These are phyloP conservation scores for Setomelanomma holmii DNA, from an alignment of 2,329 filamentous ascomycete species.

Conservation along the genomic window DNA sequence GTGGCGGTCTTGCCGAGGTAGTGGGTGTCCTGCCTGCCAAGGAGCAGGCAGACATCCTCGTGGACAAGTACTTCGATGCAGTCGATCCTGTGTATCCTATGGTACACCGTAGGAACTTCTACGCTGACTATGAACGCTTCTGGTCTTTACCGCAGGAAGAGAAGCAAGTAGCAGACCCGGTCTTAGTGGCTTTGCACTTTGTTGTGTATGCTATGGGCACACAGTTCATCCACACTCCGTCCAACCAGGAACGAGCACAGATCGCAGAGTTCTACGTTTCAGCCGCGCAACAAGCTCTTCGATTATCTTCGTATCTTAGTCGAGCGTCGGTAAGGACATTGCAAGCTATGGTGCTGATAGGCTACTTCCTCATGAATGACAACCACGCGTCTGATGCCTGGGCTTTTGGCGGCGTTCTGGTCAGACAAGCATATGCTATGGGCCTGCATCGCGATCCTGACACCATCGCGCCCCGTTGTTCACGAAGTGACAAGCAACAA, in stretches of 20 bases:
- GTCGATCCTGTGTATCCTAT: conserved; percentile 85
- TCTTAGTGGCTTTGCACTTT: conserved; percentile 75
- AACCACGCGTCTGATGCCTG: conserved; percentile 84
- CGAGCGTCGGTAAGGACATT: conserved; percentile 75
- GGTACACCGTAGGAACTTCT: conserved; percentile 77
- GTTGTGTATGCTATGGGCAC: conserved; percentile 80
- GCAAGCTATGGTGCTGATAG: conserved; percentile 82
- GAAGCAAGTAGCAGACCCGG: conserved; percentile 68
- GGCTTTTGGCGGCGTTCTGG: conserved; percentile 79
- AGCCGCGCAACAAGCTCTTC: conserved; percentile 77
- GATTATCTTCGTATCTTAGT: conserved; percentile 78
- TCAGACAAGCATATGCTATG: conserved; percentile 82
- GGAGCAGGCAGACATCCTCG: conserved; percentile 74
- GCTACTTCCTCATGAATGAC: conserved; percentile 85
- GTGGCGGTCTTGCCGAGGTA: conserved; percentile 76
- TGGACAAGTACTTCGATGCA: conserved; percentile 61
- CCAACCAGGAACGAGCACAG: conserved; percentile 70
- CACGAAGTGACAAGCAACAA: conserved; percentile 76
- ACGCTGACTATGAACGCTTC: conserved; percentile 79
- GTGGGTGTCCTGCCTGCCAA: conserved; percentile 78
- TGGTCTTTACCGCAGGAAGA: conserved; percentile 69
- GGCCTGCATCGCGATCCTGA: conserved; percentile 81
- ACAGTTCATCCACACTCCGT: conserved; percentile 71
- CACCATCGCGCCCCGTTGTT: conserved; percentile 70
- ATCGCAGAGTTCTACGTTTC: conserved; percentile 84